Evolutionary conservation across 148 eudicot genomes (phyloP), one percentile per base, ranked within the genome.

Genomic region (Rheum nobile): DNA sequence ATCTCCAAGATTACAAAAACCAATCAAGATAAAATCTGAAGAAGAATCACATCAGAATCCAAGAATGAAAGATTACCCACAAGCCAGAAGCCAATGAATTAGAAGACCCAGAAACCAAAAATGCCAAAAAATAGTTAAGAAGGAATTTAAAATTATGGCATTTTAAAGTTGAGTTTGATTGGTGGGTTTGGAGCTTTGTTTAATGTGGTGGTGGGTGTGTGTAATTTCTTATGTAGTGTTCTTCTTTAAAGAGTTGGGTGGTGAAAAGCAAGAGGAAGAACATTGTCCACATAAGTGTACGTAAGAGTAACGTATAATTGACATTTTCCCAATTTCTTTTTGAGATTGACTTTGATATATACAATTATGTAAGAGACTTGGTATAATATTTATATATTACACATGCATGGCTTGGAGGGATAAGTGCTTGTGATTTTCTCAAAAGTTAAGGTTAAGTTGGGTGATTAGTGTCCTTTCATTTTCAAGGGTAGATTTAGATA

Each of bases 231-330:
- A 47, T 57, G 34, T 65, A 16, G 70, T 65, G 38, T 63, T 63
- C 16, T 63, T 4, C 12, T n/a, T n/a, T 5, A 19, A 50, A 10
- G 57, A 21, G 57, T 50, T 57, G 65, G 65, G 65, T 26, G 65
- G 65, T 57, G 65, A 57, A 57, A 57, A 24, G 65, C 8, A 57
- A 57, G 31, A 57, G 32, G 16, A 57, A 57, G 32, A 57, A 11
- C 14, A 26, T 3, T 28, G 34, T 8, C 65, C 65, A 26, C 10
- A 57, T 32, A 65, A 1, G 70, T n/a, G n/a, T 65, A 65, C 41
- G 70, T 65, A 65, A n/a, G 70, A 65, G 70, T 65, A 65, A 65
- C 70, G 70, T 65, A 7, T 65, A 65, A 32, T 65, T 65, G 70
- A 65, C 34, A 65, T 65, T 65, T 65, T 22, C 70, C 39, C 6